Evolutionary conservation across 2,329 filamentous ascomycete genomes (phyloP).

Genomic region (Ophioceras dolichostomum): DNA sequence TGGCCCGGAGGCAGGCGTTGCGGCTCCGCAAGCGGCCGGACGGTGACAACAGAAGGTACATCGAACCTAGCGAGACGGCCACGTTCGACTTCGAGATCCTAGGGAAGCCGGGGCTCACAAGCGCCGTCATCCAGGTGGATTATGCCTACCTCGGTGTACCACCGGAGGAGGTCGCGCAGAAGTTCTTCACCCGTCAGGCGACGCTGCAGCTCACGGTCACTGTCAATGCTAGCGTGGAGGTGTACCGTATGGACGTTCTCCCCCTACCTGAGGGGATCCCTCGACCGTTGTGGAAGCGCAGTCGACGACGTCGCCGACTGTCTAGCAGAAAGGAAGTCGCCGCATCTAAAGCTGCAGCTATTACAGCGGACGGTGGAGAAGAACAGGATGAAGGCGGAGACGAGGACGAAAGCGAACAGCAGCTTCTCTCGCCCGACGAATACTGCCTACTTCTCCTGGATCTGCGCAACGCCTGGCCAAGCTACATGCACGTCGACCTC

Average conservation of each 20-base stretch:
- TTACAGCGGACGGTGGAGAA: conserved; percentile 21
- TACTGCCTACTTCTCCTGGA: conserved; percentile 75
- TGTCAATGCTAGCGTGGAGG: conserved; percentile 81
- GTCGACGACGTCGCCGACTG: no score
- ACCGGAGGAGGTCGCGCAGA: conserved; percentile 52
- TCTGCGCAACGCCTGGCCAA: conserved; percentile 82
- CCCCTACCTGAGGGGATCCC: conserved; percentile 60
- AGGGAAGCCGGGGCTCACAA: conserved; percentile 74
- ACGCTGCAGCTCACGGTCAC: conserved; percentile 74
- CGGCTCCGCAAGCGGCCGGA: conserved; percentile 30
- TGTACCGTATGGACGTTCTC: conserved; percentile 67
- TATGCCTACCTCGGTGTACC: conserved; percentile 70
- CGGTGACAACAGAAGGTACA: conserved; percentile 26
- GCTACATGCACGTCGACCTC: conserved; percentile 57
- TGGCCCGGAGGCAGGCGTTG: conserved; percentile 62
- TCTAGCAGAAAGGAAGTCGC: no score
- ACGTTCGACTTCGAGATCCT: conserved; percentile 76
- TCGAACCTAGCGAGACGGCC: conserved; percentile 53
- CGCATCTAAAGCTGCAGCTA: no score
- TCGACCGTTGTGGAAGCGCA: conserved; percentile 38
- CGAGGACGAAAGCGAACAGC: background rate
- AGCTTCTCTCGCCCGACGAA: conserved; percentile 28
- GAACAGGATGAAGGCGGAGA: background rate
- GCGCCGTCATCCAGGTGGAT: conserved; percentile 70
- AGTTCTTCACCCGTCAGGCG: conserved; percentile 76